Base-by-base conservation (phyloP, 768 basidiomycete species). In the Hirschioporus abietinus region DNA sequence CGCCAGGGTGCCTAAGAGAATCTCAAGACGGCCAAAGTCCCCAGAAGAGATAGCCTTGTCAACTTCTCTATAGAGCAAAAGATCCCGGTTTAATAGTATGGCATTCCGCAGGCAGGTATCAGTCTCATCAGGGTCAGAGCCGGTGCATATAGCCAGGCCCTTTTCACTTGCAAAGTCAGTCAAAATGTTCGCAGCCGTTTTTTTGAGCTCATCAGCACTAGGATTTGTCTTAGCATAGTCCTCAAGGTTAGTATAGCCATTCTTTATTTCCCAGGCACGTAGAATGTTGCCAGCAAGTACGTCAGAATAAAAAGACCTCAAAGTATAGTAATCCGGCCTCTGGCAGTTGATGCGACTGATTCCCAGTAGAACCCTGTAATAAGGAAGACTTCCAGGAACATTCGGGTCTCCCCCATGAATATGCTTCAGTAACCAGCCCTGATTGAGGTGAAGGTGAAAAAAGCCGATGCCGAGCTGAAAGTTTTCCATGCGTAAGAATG, bases 21-120 rank as follows among this genome's bases (percentile, higher is more conserved):
- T 60, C 59, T 60, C 59, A 7, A 60, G 10, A 60, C 59, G 59
- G n/a, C 59, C 59, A 60, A 60, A 7, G 27, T 60, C 59, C 23
- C 59, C 59, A 7, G 59, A 60, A 60, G 59, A 60, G 27, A 60
- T 20, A 27, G 59, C n/a, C n/a, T 23, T 27, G 27, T 60, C 27
- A 20, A 60, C 23, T 20, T 60, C 59, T 7, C 20, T 7, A 27
- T 23, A 60, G 23, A 60, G n/a, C 10, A 60, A 20, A 60, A 60
- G 59, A 20, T 60, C 59, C 23, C 59, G 59, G 27, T 60, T 60
- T 10, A 60, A 27, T 27, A 60, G 59, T 7, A 60, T 60, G 7
- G 59, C 27, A 60, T 60, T 60, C 27, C 27, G 7, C 27, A 60
- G 20, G 7, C 7, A 7, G 20, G 7, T 60, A 20, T 60, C 59